Conservation (phyloP, 2,329 filamentous ascomycete species). For the Ophiostoma ulmi region DNA sequence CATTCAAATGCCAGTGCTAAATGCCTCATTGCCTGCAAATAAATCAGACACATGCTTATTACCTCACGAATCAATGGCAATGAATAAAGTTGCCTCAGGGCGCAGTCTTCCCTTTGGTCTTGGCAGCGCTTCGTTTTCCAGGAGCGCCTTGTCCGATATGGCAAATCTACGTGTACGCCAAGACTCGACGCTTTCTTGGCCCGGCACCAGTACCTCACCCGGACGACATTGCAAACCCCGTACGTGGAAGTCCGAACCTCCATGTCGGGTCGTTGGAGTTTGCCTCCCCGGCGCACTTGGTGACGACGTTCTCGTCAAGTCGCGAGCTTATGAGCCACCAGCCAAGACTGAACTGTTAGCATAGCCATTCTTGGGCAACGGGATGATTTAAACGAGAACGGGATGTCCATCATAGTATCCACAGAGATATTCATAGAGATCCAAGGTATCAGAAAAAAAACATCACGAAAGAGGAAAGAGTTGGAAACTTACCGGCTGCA, state of each 20-base stretch:
- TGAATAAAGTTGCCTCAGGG: not conserved
- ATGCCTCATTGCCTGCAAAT: not conserved
- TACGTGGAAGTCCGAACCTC: not conserved
- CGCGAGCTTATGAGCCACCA: not conserved
- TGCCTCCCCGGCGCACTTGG: not conserved
- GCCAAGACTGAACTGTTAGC: not conserved
- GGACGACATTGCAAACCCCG: not conserved
- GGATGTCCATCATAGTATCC: not conserved
- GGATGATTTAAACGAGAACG: not conserved
- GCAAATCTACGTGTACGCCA: not conserved
- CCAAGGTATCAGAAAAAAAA: not conserved
- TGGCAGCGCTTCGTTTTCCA: not conserved
- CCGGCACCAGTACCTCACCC: not conserved
- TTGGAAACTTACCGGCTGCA: slow-evolving; percentile 58
- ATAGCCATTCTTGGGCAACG: slow-evolving; percentile 1
- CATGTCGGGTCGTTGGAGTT: not conserved
- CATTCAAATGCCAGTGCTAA: not conserved
- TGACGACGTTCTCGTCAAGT: not conserved
- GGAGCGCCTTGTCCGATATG: not conserved
- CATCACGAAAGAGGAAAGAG: not conserved
- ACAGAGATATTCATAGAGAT: not conserved
- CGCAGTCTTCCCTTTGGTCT: not conserved
- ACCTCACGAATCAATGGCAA: not conserved
- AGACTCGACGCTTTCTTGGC: not conserved
- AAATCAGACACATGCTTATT: not conserved